Evolutionary conservation across 2,329 filamentous ascomycete species (phyloP).

Genomic region (Nothomitra cinnamomea): DNA sequence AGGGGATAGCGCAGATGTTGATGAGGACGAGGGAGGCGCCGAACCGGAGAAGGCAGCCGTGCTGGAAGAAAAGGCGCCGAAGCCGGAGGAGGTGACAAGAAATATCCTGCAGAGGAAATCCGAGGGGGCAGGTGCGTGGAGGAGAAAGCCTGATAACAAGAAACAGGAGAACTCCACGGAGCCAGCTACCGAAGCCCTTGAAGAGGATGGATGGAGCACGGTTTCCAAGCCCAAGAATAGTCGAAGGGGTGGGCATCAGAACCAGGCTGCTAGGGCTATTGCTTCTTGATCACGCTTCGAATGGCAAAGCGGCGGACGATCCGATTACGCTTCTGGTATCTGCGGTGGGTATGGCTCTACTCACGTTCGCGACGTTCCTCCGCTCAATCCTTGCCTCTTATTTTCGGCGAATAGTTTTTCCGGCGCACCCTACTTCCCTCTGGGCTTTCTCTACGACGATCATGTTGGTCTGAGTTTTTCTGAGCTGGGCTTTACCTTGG

Average conservation of each 20-base stretch:
- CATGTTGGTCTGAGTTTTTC: background rate
- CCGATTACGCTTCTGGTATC: background rate
- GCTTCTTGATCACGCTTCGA: constrained; percentile 22
- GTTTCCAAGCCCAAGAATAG: constrained; percentile 30
- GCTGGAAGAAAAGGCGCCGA: constrained; percentile 30
- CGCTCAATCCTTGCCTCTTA: background rate
- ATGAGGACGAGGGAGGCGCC: constrained; percentile 29
- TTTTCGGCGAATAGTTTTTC: background rate
- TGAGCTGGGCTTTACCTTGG: background rate
- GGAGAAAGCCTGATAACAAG: constrained; percentile 16
- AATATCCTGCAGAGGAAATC: constrained; percentile 25
- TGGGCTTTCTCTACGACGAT: background rate
- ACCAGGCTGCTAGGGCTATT: constrained; percentile 24
- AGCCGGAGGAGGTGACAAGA: constrained; percentile 36
- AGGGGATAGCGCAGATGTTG: constrained; percentile 26
- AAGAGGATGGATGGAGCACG: constrained; percentile 37
- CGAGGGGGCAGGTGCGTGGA: constrained; percentile 19
- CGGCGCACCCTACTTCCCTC: background rate
- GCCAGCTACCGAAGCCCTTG: constrained; percentile 23
- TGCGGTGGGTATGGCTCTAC: background rate
- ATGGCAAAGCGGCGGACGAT: background rate
- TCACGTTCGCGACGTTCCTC: background rate
- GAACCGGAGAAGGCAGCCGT: constrained; percentile 25
- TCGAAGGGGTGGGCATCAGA: constrained; percentile 20
- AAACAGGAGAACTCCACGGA: constrained; percentile 12